A percentile compares a stretch with the other conserved stretches of the same genome.
Evolutionary conservation across 495 filamentous ascomycete genomes (phyloP).

Genomic region (Chaetomium cochliodes): DNA sequence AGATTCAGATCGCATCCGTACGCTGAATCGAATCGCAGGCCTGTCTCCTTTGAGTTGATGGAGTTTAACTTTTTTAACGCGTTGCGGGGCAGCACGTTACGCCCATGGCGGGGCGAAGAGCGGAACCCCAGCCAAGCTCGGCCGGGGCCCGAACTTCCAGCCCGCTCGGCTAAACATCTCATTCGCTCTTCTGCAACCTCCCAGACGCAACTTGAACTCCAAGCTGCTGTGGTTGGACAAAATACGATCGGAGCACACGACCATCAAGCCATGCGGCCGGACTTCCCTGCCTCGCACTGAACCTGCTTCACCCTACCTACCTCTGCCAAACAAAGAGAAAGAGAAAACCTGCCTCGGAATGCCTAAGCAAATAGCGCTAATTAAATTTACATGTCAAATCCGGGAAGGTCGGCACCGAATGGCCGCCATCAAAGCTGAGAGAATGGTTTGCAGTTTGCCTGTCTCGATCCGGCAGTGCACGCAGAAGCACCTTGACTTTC

Average conservation of each 20-base stretch:
- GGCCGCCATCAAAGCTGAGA: no score
- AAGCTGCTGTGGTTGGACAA: constrained; percentile 44
- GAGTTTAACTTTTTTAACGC: neutral
- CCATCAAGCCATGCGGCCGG: neutral
- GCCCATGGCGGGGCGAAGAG: constrained; percentile 2
- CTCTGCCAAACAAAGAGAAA: no score
- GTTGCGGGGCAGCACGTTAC: constrained; percentile 6
- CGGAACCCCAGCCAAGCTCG: neutral
- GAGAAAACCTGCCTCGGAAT: neutral
- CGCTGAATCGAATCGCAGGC: no score
- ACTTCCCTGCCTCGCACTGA: neutral
- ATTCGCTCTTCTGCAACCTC: constrained; percentile 23
- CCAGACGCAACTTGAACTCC: constrained; percentile 11
- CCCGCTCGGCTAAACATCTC: neutral
- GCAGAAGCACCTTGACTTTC: neutral
- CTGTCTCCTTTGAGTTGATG: neutral
- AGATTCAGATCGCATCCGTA: neutral
- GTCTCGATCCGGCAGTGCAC: neutral
- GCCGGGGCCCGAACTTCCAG: neutral
- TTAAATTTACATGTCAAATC: constrained; percentile 5
- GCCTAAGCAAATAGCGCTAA: neutral
- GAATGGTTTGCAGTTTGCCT: neutral
- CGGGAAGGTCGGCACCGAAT: neutral
- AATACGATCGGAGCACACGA: constrained; percentile 36
- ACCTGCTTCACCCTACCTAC: neutral